Conservation (phyloP, 352 stramenopile genomes). For the Phytopythium helicoides region DNA sequence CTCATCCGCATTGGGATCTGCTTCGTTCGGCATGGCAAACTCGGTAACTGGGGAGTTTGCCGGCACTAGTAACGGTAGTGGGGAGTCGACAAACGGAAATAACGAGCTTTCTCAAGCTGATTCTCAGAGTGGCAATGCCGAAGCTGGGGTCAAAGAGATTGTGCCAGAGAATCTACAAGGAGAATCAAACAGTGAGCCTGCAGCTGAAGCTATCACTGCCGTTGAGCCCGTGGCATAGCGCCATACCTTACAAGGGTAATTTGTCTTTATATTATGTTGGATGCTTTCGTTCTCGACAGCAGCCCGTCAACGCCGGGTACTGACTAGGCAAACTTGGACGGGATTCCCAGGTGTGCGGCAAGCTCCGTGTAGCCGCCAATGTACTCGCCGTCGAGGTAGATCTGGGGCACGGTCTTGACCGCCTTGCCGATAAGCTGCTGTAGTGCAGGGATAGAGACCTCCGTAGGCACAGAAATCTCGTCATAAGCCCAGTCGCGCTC, state of each 20-base stretch:
- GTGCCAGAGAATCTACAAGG: neutral
- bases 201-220: neutral
- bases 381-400: slow-evolving; percentile 76
- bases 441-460: slow-evolving; percentile 55
- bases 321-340: slow-evolving; percentile 42
- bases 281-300: neutral
- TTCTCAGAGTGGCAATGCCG: neutral
- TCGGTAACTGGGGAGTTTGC: neutral
- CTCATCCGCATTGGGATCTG: neutral
- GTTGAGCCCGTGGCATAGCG: slow-evolving; percentile 2
- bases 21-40: neutral
- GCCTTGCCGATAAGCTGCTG: slow-evolving; percentile 53
- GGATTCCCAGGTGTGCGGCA: slow-evolving; percentile 53
- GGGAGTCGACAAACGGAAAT: neutral
- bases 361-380: slow-evolving; percentile 80
- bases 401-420: slow-evolving; percentile 78
- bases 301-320: no score
- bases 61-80: neutral
- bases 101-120: neutral
- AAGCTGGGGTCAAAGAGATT: neutral
- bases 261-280: slow-evolving; percentile 1
- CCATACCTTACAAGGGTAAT: neutral
- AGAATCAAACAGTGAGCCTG: neutral
- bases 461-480: slow-evolving; percentile 55
- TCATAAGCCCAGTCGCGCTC: slow-evolving; percentile 58